Base-by-base conservation (phyloP, 148 eudicot genomes). In the Polygonum maritimum region DNA sequence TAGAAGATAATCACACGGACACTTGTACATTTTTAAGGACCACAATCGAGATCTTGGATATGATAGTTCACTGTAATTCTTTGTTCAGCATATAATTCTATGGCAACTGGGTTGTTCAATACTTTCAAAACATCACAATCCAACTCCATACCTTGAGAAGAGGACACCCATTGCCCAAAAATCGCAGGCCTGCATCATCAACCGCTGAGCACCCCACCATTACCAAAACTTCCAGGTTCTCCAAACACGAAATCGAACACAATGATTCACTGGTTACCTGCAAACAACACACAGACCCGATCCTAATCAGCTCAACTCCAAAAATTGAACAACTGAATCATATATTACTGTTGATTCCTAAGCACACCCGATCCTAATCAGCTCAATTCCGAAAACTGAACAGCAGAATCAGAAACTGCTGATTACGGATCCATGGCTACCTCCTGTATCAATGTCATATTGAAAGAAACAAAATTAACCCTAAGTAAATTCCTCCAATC, bases 121-220 rank as follows among this genome's bases (percentile, higher is more conserved):
- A 19, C 4, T 4, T 54, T 54, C 22, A 19, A 10, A 44, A 2
- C 1, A 31, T 3, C 16, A 72, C 33, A 9, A 45, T 26, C 49
- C 33, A 72, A 72, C 10, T 44, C 33, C 51, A 22, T 72, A 92
- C 97, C 94, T 88, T 88, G 79, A 92, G 94, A n/a, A 85, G 86
- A 81, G 94, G 87, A 69, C 97, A 89, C 18, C 91, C 94, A 58
- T 78, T 65, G 72, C 85, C 89, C 54, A 92, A 80, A 75, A 85
- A 82, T 41, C 41, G 70, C 85, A 92, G 73, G n/a, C 92, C 97
- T 48, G 21, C 73, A 84, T 92, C 94, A 83, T 88, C 89, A 73
- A 92, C 81, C 44, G 75, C 48, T 39, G 82, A 81, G 76, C 97
- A 89, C 12, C 92, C 91, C 51, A 78, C 87, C 92, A 92, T 92